phyloP scores from a whole-genome alignment of 768 basidiomycete genomes.

The Amanita muscaria region DNA sequence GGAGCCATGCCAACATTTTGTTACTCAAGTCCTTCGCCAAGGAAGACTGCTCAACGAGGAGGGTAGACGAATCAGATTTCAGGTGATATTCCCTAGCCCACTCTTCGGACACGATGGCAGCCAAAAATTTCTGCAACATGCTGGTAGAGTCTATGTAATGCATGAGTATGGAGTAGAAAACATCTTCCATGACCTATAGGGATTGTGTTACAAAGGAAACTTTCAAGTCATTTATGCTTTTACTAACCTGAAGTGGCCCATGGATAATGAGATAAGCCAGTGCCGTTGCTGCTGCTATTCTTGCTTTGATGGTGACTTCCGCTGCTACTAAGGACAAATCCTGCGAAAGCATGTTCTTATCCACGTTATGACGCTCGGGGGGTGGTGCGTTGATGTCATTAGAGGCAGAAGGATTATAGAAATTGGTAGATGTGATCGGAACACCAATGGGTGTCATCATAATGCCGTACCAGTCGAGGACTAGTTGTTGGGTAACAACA shows the following conservation, averaged over 20 bases:
- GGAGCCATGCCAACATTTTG: slow-evolving; percentile 67
- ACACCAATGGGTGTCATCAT: slow-evolving; percentile 87
- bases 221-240: background rate
- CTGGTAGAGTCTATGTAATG: slow-evolving; percentile 83
- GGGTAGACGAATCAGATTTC: slow-evolving; percentile 16
- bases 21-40: slow-evolving; percentile 60
- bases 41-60: slow-evolving; percentile 46
- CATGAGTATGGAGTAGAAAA: slow-evolving; percentile 65
- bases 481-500: slow-evolving; percentile 46
- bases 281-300: slow-evolving; percentile 71
- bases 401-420: slow-evolving; percentile 54
- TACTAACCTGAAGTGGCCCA: slow-evolving; percentile 57
- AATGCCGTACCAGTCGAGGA: slow-evolving; percentile 79
- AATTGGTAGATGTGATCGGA: slow-evolving; percentile 58
- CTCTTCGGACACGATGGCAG: slow-evolving; percentile 84
- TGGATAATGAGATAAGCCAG: slow-evolving; percentile 59
- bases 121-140: slow-evolving; percentile 83
- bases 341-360: slow-evolving; percentile 90
- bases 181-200: slow-evolving; percentile 39
- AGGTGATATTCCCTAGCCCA: slow-evolving; percentile 66
- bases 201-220: background rate
- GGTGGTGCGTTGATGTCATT: slow-evolving; percentile 36
- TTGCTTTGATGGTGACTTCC: slow-evolving; percentile 71
- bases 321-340: slow-evolving; percentile 75
- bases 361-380: slow-evolving; percentile 81